phyloP scores from a whole-genome alignment of 495 filamentous ascomycete genomes.

The Neurospora tetrasperma region DNA sequence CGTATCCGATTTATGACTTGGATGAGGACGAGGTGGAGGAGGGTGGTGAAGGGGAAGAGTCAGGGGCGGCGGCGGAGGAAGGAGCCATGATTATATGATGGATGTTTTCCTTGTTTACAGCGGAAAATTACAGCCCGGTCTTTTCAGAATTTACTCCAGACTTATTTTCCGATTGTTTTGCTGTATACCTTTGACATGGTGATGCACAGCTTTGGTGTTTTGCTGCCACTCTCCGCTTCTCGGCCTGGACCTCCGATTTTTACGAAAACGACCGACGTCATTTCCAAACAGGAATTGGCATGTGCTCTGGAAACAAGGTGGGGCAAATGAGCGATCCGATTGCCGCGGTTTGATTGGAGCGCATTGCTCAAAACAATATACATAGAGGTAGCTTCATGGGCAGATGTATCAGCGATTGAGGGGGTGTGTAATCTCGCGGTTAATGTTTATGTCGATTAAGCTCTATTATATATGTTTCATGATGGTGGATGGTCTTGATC shows the following conservation, averaged over 20 bases:
- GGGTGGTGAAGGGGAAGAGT: not conserved
- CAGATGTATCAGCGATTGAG: too few species aligned
- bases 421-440: not conserved
- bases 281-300: not conserved
- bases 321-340: not conserved
- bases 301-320: not conserved
- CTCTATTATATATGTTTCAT: not conserved
- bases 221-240: not conserved
- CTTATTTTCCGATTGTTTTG: not conserved
- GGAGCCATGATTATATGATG: constrained; percentile 29
- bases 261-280: not conserved
- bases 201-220: not conserved
- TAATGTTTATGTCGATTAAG: not conserved
- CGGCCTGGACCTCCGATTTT: not conserved
- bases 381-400: not conserved
- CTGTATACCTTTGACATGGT: not conserved
- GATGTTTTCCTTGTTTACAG: not conserved
- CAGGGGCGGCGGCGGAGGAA: constrained; percentile 4
- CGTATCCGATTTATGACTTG: constrained; percentile 71
- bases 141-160: not conserved
- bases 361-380: not conserved
- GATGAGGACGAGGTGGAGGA: constrained; percentile 59
- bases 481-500: not conserved
- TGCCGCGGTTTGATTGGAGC: not conserved
- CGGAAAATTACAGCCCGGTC: not conserved